Base-by-base conservation (phyloP, 768 basidiomycete species). In the Cantharellus anzutake region DNA sequence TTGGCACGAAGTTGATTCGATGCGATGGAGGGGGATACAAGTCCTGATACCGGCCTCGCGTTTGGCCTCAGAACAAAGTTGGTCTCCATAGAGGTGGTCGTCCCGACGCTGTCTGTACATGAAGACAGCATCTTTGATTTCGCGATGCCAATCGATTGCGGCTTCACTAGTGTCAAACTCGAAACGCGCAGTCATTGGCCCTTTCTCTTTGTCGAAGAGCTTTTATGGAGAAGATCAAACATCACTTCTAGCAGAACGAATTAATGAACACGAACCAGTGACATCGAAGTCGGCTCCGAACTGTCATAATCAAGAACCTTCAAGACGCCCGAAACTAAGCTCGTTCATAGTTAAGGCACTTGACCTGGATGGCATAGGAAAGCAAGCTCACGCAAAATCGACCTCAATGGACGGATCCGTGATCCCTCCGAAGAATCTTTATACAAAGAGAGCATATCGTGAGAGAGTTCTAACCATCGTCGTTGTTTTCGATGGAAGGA, bases 121-220 rank as follows among this genome's bases (percentile, higher is more conserved):
- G 42, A 35, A 34, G 60, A 38, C 61, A 68, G 34, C 57, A 73
- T 77, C 76, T 50, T 67, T 67, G 3, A 81, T 38, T 63, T 80
- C 79, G 56, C 71, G 69, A 42, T 73, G 69, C 78, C 79, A 80
- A 14, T 74, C 75, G 39, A 68, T 64, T 5, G 77, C 73, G 7
- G 78, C 73, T 65, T 79, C 81, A 60, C 74, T 71, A 0, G 80
- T 83, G 63, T 81, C 82, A 58, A 80, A 78, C 63, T 80, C 80
- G 20, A 71, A 67, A 71, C 71, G 58, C 60, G 67, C 58, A 69
- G 67, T 48, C 67, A 66, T 29, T 34, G 59, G 34, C 62, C 60
- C 14, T 69, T 68, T 2, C 65, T 63, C 37, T 65, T 64, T 2
- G 66, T 63, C 4, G 20, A 29, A 29, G 20, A 29, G 20, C 20